Conservation (phyloP, 23 red algal genomes). For the Gracilaria domingensis region DNA sequence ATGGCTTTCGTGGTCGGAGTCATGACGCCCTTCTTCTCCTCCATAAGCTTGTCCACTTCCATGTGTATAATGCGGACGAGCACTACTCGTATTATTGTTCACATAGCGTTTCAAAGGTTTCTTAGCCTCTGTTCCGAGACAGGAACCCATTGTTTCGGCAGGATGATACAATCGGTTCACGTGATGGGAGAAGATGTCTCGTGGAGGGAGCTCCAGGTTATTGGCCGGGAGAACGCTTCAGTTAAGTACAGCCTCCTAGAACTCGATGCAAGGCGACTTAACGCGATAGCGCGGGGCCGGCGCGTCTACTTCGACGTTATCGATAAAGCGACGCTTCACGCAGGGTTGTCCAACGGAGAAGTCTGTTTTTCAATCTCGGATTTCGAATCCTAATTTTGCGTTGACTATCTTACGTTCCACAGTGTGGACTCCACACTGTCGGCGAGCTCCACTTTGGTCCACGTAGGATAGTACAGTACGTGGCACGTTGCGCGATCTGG, state of each 20-base stretch:
- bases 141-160: not conserved
- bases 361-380: too few relatives aligned
- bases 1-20: conserved; percentile 8
- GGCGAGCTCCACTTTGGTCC: too few relatives aligned
- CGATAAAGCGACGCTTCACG: too few relatives aligned
- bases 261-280: too few relatives aligned
- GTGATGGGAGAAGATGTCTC: not conserved
- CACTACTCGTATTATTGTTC: not conserved
- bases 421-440: too few relatives aligned
- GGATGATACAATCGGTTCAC: not conserved
- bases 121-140: not conserved
- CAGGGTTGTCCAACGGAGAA: too few relatives aligned
- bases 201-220: not conserved
- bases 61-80: not conserved
- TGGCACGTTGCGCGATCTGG: too few relatives aligned
- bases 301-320: too few relatives aligned
- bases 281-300: too few relatives aligned
- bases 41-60: not conserved
- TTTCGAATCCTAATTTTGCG: too few relatives aligned
- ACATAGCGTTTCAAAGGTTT: not conserved
- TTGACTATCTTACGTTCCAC: too few relatives aligned
- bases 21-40: not conserved
- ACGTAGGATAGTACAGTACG: too few relatives aligned
- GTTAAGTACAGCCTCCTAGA: not conserved
- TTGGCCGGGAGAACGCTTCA: not conserved